Conservation (phyloP, 1,284 basidiomycete genomes). For the Athelia psychrophila region DNA sequence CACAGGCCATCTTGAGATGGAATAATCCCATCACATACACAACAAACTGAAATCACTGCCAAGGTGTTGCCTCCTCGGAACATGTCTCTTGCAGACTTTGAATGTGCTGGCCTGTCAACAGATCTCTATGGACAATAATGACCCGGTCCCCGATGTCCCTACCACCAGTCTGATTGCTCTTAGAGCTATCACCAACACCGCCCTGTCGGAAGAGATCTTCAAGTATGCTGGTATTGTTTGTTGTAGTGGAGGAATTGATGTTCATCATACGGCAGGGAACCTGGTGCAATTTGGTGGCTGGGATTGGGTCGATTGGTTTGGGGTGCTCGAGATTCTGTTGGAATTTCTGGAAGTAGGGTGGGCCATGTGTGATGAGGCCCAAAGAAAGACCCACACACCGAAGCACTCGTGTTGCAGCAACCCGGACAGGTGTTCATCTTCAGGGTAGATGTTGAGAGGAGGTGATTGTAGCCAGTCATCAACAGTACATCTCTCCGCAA, state of each 20-base stretch:
- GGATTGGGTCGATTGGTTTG: neutral
- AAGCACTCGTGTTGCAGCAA: neutral
- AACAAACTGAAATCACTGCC: slow-evolving; percentile 3
- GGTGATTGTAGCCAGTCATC: neutral
- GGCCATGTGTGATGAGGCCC: neutral
- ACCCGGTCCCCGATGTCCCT: neutral
- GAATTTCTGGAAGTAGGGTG: neutral
- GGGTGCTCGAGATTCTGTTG: neutral
- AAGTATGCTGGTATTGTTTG: neutral
- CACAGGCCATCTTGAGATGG: slow-evolving; percentile 15
- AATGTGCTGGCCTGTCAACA: neutral
- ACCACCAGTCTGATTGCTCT: neutral
- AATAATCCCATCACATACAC: slow-evolving; percentile 8
- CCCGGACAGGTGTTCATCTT: neutral
- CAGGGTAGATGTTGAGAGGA: too few relatives aligned
- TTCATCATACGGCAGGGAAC: neutral
- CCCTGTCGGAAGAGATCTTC: slow-evolving; percentile 3
- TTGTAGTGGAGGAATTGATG: neutral
- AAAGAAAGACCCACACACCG: neutral
- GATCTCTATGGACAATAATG: slow-evolving; percentile 1
- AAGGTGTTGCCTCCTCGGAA: neutral
- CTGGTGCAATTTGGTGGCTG: neutral
- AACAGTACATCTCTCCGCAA: neutral
- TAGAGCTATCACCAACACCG: neutral
- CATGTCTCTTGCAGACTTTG: neutral